These are phyloP conservation scores for Beta vulgaris DNA, from an alignment of 148 eudicot species.

Conservation along the genomic window DNA sequence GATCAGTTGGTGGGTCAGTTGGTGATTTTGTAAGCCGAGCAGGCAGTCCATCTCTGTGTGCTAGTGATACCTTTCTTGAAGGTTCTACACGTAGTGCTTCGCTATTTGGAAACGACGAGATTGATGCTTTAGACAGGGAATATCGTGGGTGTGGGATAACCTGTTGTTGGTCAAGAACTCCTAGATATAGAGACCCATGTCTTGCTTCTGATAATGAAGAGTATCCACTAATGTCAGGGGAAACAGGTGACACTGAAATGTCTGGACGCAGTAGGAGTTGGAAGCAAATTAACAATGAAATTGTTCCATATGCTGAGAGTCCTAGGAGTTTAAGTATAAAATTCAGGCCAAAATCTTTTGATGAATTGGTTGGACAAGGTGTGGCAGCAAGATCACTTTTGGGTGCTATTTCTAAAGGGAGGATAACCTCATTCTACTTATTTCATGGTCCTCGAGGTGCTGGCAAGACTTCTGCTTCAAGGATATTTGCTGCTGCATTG, in stretches of 20 bases:
- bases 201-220: constrained; percentile 55
- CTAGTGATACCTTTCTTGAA: constrained; percentile 36
- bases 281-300: constrained; percentile 40
- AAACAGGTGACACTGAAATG: constrained; percentile 32
- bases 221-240: constrained; percentile 58
- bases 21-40: constrained; percentile 61
- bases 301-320: constrained; percentile 45
- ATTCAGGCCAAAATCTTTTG: constrained; percentile 72
- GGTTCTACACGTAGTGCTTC: constrained; percentile 48
- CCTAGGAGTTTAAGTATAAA: constrained; percentile 77
- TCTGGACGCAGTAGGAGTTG: constrained; percentile 46
- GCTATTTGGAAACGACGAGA: constrained; percentile 49
- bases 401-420: constrained; percentile 59
- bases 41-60: constrained; percentile 61
- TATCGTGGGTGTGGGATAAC: constrained; percentile 72
- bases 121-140: constrained; percentile 39
- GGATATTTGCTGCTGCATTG: constrained; percentile 89
- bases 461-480: constrained; percentile 85
- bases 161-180: constrained; percentile 82
- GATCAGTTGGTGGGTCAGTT: constrained; percentile 44
- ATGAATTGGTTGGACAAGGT: constrained; percentile 75
- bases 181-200: constrained; percentile 46
- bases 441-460: constrained; percentile 94
- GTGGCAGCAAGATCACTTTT: constrained; percentile 63
- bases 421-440: constrained; percentile 63